Evolutionary conservation across 306 rosid species (phyloP).

Genomic region (Ormosia emarginata): DNA sequence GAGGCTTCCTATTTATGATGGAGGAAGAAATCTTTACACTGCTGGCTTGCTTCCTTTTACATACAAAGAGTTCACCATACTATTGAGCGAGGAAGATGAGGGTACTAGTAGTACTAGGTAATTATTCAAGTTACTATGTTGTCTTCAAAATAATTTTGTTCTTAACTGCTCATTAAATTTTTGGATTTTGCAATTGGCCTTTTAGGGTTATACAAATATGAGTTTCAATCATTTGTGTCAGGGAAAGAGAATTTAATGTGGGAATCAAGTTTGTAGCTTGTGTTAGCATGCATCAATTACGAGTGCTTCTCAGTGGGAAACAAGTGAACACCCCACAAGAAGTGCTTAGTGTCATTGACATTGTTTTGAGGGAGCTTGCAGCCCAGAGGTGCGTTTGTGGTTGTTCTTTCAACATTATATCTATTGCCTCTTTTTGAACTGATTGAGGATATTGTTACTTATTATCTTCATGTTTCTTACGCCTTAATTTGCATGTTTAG

Average conservation of each 20-base stretch:
- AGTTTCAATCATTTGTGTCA: conserved; percentile 5
- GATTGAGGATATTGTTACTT: background rate
- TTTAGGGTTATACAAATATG: too few species aligned
- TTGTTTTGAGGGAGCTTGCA: conserved; percentile 45
- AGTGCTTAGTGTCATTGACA: conserved; percentile 38
- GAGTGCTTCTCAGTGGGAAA: too few species aligned
- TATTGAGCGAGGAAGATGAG: conserved; percentile 34
- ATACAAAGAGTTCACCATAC: too few species aligned
- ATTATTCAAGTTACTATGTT: background rate
- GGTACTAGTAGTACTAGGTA: conserved; percentile 26
- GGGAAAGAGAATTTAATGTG: conserved; percentile 41
- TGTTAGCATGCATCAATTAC: conserved; percentile 40
- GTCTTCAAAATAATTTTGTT: background rate
- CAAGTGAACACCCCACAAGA: conserved; percentile 39
- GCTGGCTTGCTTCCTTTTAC: too few species aligned
- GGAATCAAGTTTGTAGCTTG: conserved; percentile 31
- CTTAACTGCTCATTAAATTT: too few species aligned
- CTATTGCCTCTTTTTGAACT: too few species aligned
- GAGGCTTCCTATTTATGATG: too few species aligned
- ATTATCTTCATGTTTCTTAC: conserved; percentile 9
- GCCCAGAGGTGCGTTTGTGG: conserved; percentile 46
- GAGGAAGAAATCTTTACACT: too few species aligned
- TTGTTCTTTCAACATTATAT: too few species aligned
- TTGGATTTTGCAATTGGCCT: too few species aligned
- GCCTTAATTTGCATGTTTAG: conserved; percentile 15